phyloP scores from a whole-genome alignment of 2,329 filamentous ascomycete genomes.

The Leptographium lundbergii region DNA sequence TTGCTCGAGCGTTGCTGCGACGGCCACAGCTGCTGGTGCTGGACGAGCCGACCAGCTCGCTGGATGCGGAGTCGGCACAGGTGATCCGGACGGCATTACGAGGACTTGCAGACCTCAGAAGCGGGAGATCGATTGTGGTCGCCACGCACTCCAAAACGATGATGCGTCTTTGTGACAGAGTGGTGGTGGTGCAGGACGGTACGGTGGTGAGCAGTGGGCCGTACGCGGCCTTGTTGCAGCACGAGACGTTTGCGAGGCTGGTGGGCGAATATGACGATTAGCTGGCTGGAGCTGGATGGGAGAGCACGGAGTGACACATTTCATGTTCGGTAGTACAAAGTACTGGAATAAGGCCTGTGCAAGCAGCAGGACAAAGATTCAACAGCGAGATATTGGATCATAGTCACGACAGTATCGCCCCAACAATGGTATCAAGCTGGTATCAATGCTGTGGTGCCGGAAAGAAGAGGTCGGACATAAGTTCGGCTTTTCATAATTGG shows the following conservation, averaged over 20 bases:
- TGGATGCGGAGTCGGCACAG: slow-evolving; percentile 58
- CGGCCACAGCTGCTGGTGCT: slow-evolving; percentile 62
- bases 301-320: not conserved
- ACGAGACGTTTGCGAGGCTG: slow-evolving; percentile 35
- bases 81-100: slow-evolving; percentile 37
- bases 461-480: too few relatives aligned
- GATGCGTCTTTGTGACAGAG: slow-evolving; percentile 67
- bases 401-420: too few relatives aligned
- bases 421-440: too few relatives aligned
- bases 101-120: not conserved
- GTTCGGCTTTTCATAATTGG: too few relatives aligned
- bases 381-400: too few relatives aligned
- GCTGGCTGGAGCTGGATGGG: too few relatives aligned
- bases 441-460: too few relatives aligned
- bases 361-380: too few relatives aligned
- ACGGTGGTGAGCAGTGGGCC: slow-evolving; percentile 54
- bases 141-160: slow-evolving; percentile 76
- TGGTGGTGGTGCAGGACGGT: slow-evolving; percentile 60
- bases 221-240: slow-evolving; percentile 43
- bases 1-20: slow-evolving; percentile 66
- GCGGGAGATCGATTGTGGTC: slow-evolving; percentile 49
- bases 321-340: not conserved
- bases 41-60: slow-evolving; percentile 74
- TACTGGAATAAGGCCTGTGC: too few relatives aligned
- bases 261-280: slow-evolving; percentile 19